Evolutionary conservation across 1,284 basidiomycete species (phyloP), one percentile per base, ranked within the genome.

Genomic region (Anthracocystis panici-leucophaei): DNA sequence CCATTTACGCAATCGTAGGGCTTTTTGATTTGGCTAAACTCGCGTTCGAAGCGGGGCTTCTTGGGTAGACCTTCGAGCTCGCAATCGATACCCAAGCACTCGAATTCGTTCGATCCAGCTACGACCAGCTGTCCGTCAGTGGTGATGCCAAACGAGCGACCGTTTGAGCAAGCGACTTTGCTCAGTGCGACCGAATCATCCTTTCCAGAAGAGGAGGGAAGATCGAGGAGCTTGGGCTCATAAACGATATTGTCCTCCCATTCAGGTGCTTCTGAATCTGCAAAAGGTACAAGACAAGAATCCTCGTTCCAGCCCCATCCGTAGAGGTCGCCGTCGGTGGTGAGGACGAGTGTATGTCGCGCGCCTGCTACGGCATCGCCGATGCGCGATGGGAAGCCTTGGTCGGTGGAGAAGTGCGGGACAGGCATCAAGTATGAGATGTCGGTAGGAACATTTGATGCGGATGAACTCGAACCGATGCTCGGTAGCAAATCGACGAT

Each of bases 291-390:
- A 25, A 72, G 55, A 7, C 44, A 9, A 1, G 62, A 41, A n/a
- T 62, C 40, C 12, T 67, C 72, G 45, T 75, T 75, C 72, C 72
- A 75, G 18, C 72, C 72, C 72, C 72, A 75, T 10, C 62, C 72
- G 29, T 75, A 76, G 7, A 73, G 9, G 23, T 73, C 63, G 40
- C 59, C 66, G 1, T 57, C 25, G 2, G 23, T 14, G 18, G 66
- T 70, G 18, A 51, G 58, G 11, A 65, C 42, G n/a, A 72, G 40
- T 1, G 51, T 58, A 33, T 76, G 74, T 1, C 70, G 45, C 4
- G 52, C 31, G 14, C 66, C 72, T 4, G 57, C 53, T 6, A 33
- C 35, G 7, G 59, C 40, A 14, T 51, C n/a, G 5, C 49, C 21
- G 21, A 69, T 42, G 38, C 33, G 16, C 2, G 54, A 38, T 12